These are phyloP conservation scores for Leptodermis oblonga DNA, from an alignment of 257 asterid species.

Conservation along the genomic window DNA sequence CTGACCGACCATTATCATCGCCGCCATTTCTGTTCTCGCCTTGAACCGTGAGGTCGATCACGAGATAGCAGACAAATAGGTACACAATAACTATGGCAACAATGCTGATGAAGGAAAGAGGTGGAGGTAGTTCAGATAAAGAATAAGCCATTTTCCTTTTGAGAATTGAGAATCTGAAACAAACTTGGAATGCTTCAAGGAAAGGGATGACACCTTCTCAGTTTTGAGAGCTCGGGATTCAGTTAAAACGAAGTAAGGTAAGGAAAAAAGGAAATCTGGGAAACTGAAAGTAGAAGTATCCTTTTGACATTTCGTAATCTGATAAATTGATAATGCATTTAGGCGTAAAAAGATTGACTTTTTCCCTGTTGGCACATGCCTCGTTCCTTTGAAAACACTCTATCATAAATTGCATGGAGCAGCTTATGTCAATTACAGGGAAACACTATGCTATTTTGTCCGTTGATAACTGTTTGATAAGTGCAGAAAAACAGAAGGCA, in stretches of 20 bases:
- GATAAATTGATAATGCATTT: too few relatives aligned
- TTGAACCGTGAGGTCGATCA: slow-evolving; percentile 35
- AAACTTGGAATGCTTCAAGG: neutral
- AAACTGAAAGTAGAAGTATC: too few relatives aligned
- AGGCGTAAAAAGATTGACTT: too few relatives aligned
- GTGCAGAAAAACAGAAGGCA: neutral
- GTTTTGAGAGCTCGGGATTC: neutral
- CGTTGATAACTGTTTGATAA: too few relatives aligned
- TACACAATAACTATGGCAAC: slow-evolving; percentile 37
- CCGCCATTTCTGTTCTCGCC: slow-evolving; percentile 7
- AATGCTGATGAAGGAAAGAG: slow-evolving; percentile 42
- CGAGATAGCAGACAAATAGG: slow-evolving; percentile 37
- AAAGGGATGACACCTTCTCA: neutral
- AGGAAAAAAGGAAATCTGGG: too few relatives aligned
- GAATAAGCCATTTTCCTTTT: slow-evolving; percentile 21
- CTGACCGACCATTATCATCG: slow-evolving; percentile 13
- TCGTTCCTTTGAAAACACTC: too few relatives aligned
- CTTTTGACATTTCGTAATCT: too few relatives aligned
- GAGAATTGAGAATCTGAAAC: neutral
- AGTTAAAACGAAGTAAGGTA: too few relatives aligned
- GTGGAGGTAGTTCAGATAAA: slow-evolving; percentile 42
- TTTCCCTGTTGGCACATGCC: too few relatives aligned
- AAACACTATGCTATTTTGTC: too few relatives aligned
- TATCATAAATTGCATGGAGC: too few relatives aligned
- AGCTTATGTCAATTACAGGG: neutral